Base-by-base conservation (phyloP, 805 yeast species). In the Monosporozyma solicola region DNA sequence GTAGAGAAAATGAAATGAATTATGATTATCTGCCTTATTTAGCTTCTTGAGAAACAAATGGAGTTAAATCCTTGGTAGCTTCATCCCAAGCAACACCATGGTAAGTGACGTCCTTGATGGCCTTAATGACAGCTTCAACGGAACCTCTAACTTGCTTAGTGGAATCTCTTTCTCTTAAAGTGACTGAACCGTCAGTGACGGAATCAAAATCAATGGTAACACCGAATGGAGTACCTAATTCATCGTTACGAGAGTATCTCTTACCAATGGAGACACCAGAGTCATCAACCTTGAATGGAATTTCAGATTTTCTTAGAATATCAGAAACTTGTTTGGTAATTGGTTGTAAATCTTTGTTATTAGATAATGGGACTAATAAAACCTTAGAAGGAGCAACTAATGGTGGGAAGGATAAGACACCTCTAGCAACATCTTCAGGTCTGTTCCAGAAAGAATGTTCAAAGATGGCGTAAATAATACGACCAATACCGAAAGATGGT, bases 401-500 rank as follows among this genome's bases (percentile, higher is more conserved):
- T 51, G 99, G 98, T 59, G 94, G 90, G 77, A 94, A 86, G 13
- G 97, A 88, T 59, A 94, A 76, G 11, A 88, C 96, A 65, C 92
- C 84, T 73, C 96, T 91, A 54, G 87, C 84, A 57, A 84, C 80
- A 60, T 87, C 89, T 68, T 87, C 97, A 20, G 95, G 89, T 74
- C 99, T 85, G 52, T 85, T 73, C 96, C 97, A 94, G 86, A 85
- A 94, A 50, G 81, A 79, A 73, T 94, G 99, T 76, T 94, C 99
- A 65, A 91, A 87, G 61, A 92, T 72, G 41, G 96, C 80, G 75
- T 94, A 94, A 59, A 94, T 76, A 70, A 95, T 89, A 76, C 99
- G 91, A 55, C 99, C 99, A 68, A 94, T 85, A 80, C 99, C 99
- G 67, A 94, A 94, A 6, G 99, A 94, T 57, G 99, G 99, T 76